Evolutionary conservation across 805 yeast genomes (phyloP), one percentile per base, ranked within the genome.

Genomic region (Tetrapisispora pingtungensis): DNA sequence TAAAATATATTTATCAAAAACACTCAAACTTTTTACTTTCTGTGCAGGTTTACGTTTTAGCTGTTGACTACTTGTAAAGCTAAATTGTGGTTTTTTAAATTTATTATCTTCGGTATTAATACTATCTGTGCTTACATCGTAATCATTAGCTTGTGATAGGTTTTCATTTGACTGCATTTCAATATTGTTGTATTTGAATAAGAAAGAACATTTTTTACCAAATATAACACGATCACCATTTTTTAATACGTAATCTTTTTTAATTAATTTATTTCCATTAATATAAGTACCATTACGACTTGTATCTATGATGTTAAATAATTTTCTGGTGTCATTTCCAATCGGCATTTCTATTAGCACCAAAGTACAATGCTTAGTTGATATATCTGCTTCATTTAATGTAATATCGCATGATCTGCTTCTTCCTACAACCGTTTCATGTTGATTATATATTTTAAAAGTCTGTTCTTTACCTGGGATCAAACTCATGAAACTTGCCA

Each of bases 221-320:
- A 82, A 76, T 0, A 72, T 65, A 1, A 82, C 46, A 50, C 72
- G 73, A 57, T 82, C 89, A 6, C 89, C 88, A 50, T 80, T 75
- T 46, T 76, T 71, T 35, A 82, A 57, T 19, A 81, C 52, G 30
- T 66, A 63, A 20, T 69, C 71, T 28, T 73, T 69, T 13, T 72
- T 75, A 22, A 68, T 71, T 3, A 80, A 55, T 38, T 66, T 57
- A 31, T 69, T 71, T 13, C 77, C 84, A 53, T 83, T 83, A 15
- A 83, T 68, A 50, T 68, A 80, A 0, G 85, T 77, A 1, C 90
- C 89, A 57, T 83, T 82, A 3, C 84, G 49, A 41, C 71, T 68
- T 28, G 67, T 51, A 58, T 82, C 90, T 3, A 75, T 70, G 10
- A 81, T 55, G 49, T 74, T 68, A 14, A 76, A 48, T 54, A 70